Evolutionary conservation across 202 grass and related monocot genomes (phyloP).

Genomic region (Saccharum hybrid): DNA sequence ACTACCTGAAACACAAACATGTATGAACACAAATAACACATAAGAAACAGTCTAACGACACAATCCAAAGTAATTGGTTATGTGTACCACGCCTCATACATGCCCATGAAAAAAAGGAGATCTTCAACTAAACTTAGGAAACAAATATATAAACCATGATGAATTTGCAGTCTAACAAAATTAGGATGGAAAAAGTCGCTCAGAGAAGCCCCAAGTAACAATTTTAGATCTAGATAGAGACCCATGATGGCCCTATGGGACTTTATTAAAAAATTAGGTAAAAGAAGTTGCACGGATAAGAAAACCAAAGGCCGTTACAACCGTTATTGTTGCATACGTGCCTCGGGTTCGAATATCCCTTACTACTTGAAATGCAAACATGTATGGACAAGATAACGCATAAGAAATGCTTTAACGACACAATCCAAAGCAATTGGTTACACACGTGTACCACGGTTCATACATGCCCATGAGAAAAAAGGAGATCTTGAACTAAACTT

Average conservation of each 20-base stretch:
- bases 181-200: neutral
- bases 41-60: neutral
- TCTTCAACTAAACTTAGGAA: neutral
- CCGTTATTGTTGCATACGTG: neutral
- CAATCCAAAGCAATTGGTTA: neutral
- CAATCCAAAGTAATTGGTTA: neutral
- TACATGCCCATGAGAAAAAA: neutral
- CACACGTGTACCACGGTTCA: neutral
- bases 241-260: neutral
- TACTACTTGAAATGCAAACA: neutral
- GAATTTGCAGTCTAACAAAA: neutral
- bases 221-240: neutral
- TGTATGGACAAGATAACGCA: neutral
- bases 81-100: neutral
- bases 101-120: neutral
- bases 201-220: neutral
- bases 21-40: neutral
- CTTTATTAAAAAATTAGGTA: neutral
- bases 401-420: neutral
- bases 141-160: neutral
- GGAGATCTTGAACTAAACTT: neutral
- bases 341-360: neutral
- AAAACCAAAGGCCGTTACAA: neutral
- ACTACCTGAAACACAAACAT: neutral
- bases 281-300: fast-evolving